These are phyloP conservation scores for Tuber microsphaerosporum DNA, from an alignment of 495 filamentous ascomycete species.

Conservation along the genomic window DNA sequence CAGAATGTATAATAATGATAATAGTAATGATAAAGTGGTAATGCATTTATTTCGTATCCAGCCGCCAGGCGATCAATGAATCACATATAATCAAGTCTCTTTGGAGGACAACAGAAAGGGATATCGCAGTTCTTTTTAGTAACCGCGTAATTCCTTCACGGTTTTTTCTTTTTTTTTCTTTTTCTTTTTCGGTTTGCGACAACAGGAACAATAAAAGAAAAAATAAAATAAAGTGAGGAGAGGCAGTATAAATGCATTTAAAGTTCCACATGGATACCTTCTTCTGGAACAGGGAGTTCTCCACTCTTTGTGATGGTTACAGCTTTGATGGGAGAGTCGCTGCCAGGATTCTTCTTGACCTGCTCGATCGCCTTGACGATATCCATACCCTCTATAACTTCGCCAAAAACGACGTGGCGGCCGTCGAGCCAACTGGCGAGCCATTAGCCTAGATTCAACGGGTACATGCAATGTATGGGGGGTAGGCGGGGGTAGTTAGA, in stretches of 20 bases:
- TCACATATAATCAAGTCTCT: background rate
- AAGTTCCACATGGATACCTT: slow-evolving; percentile 98
- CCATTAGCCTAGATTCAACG: slow-evolving; percentile 24
- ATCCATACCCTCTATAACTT: slow-evolving; percentile 86
- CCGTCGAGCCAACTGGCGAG: slow-evolving; percentile 72
- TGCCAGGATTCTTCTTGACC: slow-evolving; percentile 55
- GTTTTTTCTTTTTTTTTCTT: background rate
- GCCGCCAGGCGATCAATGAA: background rate
- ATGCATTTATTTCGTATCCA: slow-evolving; percentile 1
- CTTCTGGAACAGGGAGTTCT: slow-evolving; percentile 75
- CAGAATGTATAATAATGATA: background rate
- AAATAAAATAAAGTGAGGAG: slow-evolving; percentile 32
- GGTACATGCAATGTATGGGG: background rate
- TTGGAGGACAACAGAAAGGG: background rate
- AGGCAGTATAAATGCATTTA: slow-evolving; percentile 49
- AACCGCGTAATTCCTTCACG: background rate
- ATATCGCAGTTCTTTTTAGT: background rate
- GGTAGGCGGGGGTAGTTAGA: background rate
- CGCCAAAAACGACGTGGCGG: slow-evolving; percentile 83
- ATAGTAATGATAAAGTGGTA: background rate
- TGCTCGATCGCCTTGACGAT: slow-evolving; percentile 84
- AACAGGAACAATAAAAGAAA: slow-evolving; percentile 33
- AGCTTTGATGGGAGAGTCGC: slow-evolving; percentile 63
- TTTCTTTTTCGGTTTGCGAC: slow-evolving; percentile 19
- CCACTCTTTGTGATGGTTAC: slow-evolving; percentile 94